Base-by-base conservation (phyloP, 345 rosid genomes). In the Euphorbia tirucalli region DNA sequence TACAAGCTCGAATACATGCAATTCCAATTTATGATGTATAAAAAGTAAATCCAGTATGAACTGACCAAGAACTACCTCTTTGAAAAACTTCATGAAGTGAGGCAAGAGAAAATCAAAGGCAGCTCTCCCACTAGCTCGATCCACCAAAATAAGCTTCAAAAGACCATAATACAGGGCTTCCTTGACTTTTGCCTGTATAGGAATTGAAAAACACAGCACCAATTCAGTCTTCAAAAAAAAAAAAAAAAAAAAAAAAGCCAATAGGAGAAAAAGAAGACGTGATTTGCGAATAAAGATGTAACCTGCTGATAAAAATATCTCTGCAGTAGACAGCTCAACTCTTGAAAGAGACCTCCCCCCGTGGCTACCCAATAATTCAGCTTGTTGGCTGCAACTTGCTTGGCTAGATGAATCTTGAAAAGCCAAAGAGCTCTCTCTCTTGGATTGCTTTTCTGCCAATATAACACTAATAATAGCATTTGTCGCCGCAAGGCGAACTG, bases 271-370 rank as follows among this genome's bases (percentile, higher is more conserved):
- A 25, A 27, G 16, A 61, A 65, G 75, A 14, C 52, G 16, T 56
- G 46, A 27, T 60, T 37, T 62, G 60, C 49, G 18, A 13, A 43
- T 7, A 27, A 70, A 58, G 35, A 49, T 61, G 50, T 66, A 43
- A 88, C 97, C 90, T 84, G 93, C 82, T 90, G 97, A 73, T 86
- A 77, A 82, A 92, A 92, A 81, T 93, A 90, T 82, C 96, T 92
- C 73, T 87, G 97, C 74, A 90, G 87, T 84, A 90, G 80, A 73
- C 86, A 92, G 85, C 85, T 84, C 77, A 92, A 75, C 75, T 88
- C 91, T 54, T 79, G 88, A 59, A 88, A 90, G 68, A 92, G 92
- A 82, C 74, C 77, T 61, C n/a, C 83, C 85, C 41, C 82, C 80
- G 49, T 66, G 65, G 70, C 74, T 75, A 69, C 77, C 41, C 70